Percentiles rank a stretch among this genome's conserved stretches.
Conservation (phyloP, 169 alveolate genomes). For the Plasmodium yoelii region DNA sequence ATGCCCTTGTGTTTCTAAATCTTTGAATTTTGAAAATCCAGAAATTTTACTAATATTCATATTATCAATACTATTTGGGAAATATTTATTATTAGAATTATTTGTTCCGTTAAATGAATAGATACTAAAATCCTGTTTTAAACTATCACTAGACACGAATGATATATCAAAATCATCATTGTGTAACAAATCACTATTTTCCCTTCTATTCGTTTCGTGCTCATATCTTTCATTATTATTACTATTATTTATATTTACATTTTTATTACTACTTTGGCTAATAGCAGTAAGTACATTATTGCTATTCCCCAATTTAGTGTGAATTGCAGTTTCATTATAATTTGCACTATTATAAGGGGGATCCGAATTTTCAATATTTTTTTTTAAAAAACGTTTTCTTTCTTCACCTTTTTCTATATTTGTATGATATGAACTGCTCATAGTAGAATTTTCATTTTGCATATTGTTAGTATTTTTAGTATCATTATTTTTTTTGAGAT, state of each 20-base stretch:
- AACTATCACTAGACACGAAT: slow-evolving; percentile 13
- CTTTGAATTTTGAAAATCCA: slow-evolving; percentile 13
- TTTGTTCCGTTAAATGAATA: slow-evolving; percentile 28
- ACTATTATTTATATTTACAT: no score
- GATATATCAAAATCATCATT: slow-evolving; percentile 20
- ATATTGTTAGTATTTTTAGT: background rate
- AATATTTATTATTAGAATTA: slow-evolving; percentile 13
- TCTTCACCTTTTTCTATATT: background rate
- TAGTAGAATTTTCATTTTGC: background rate
- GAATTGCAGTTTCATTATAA: no score
- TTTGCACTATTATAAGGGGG: no score
- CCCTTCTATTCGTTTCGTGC: background rate
- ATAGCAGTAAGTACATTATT: no score
- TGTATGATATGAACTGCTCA: background rate
- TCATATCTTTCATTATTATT: no score
- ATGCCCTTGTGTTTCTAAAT: slow-evolving; percentile 11
- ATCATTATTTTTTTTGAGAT: slow-evolving; percentile 9
- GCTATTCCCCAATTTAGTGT: no score
- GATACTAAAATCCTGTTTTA: slow-evolving; percentile 41
- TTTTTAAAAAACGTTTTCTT: no score
- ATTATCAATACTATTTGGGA: background rate
- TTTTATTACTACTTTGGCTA: no score
- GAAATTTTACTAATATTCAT: slow-evolving; percentile 19
- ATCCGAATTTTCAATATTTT: no score
- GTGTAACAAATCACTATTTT: background rate